Base-by-base conservation (phyloP, 2,329 filamentous ascomycete species). In the Monilinia polystroma region DNA sequence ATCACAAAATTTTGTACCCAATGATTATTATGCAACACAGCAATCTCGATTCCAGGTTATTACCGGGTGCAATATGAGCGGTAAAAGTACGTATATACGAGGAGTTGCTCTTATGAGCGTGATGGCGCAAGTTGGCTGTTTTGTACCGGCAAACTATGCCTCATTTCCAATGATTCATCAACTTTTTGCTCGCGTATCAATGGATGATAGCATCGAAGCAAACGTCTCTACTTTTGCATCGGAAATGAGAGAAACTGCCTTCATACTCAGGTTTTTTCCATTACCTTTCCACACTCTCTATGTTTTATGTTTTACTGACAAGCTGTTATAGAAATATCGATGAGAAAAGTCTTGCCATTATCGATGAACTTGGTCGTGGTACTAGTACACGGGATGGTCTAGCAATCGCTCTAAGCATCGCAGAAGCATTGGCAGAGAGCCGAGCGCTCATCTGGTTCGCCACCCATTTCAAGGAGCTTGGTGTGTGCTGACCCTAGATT, bases 51-150 rank as follows among this genome's bases (percentile, higher is more conserved):
- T 97, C 73, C 93, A 98, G 71, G 90, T 98, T 69, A 89, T 99
- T 70, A 98, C 94, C 0, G 94, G 95, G 4, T 96, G 92, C 76
- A 99, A 99, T 73, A 99, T 99, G 95, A 96, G 92, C 72, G 95
- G 93, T 0, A 99, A 98, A 77, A 96, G 91, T 70, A 99, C 93
- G 0, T 98, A 97, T 74, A 97, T 98, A 69, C 87, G 92, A 60
- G 89, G 90, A 1, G 82, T 96, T 32, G 91, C 94, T 0, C 80
- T 99, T 43, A 86, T 96, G 75, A 87, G 90, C 55, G 87, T 99
- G 67, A 97, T 99, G 93, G 92, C 92, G 0, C 95, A 99, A 74
- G 88, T 97, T 63, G 94, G 93, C 3, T 91, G 87, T 72, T 98
- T 96, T 76, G 90, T 98, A 1, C 95, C 95, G 0, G 94, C 93